Conservation (phyloP, 1,284 basidiomycete species). For the Cryptococcus hybrid region DNA sequence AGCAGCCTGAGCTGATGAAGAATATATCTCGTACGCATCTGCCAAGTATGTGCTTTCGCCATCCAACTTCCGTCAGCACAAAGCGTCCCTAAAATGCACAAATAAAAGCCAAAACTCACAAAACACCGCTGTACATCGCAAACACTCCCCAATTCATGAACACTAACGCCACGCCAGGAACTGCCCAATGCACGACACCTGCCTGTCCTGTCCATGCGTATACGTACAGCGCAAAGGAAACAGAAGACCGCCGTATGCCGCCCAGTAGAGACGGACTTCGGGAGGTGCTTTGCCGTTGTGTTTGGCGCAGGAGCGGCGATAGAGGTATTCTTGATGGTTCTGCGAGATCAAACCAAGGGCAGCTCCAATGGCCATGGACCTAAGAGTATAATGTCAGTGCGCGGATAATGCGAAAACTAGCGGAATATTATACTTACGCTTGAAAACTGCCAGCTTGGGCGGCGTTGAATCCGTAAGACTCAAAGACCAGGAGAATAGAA, state of each 20-base stretch:
- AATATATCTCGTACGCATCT: constrained; percentile 46
- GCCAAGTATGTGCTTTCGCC: constrained; percentile 38
- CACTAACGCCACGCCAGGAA: constrained; percentile 32
- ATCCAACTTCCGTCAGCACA: too few species aligned
- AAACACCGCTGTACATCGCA: constrained; percentile 40
- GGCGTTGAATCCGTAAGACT: constrained; percentile 36
- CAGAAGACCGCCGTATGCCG: constrained; percentile 41
- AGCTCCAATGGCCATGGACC: constrained; percentile 58
- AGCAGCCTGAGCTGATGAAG: constrained; percentile 49
- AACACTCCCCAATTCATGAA: constrained; percentile 34
- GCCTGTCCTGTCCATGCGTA: constrained; percentile 46
- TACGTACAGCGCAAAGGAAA: constrained; percentile 37
- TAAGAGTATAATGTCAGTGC: constrained; percentile 1
- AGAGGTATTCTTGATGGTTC: constrained; percentile 42
- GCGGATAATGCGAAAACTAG: too few species aligned
- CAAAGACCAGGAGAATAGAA: constrained; percentile 34
- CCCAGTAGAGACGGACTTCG: constrained; percentile 53
- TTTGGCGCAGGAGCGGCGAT: constrained; percentile 21
- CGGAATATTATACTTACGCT: constrained; percentile 16
- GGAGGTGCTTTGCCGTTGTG: constrained; percentile 49
- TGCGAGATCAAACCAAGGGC: constrained; percentile 70
- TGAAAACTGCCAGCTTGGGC: constrained; percentile 35
- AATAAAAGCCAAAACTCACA: constrained; percentile 23
- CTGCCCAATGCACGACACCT: constrained; percentile 30
- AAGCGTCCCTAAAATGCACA: background rate